phyloP scores from a whole-genome alignment of 2,329 filamentous ascomycete genomes.

The Fusarium tuaranense region DNA sequence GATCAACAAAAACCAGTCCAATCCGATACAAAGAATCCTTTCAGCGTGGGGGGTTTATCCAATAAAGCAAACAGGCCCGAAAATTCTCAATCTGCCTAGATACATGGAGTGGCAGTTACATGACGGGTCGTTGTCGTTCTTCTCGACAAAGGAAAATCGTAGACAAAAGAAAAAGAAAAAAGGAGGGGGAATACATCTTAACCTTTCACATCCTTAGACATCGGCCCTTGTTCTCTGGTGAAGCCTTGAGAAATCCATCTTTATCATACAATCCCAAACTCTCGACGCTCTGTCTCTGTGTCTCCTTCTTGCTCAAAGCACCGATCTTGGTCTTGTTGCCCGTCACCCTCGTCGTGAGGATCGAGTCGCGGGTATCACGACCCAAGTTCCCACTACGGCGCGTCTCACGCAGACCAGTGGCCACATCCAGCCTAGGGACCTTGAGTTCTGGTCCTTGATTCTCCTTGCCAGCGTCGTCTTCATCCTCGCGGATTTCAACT shows the following conservation, averaged over 20 bases:
- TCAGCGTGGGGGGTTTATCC: not conserved
- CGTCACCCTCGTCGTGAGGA: slow-evolving; percentile 7
- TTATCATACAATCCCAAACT: slow-evolving; percentile 59
- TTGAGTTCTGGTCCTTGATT: slow-evolving; percentile 38
- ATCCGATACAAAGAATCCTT: not conserved
- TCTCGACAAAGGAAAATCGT: slow-evolving; percentile 8
- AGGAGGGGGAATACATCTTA: not conserved
- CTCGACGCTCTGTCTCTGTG: slow-evolving; percentile 48
- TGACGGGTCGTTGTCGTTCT: not conserved
- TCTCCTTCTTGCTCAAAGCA: slow-evolving; percentile 42
- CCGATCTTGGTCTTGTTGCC: slow-evolving; percentile 41
- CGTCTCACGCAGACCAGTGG: slow-evolving; percentile 27
- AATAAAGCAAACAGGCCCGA: not conserved
- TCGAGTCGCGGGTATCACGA: slow-evolving; percentile 36
- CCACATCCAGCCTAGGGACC: slow-evolving; percentile 27
- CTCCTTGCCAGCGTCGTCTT: slow-evolving; percentile 44
- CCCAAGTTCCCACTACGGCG: slow-evolving; percentile 35
- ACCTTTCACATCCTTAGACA: slow-evolving; percentile 44
- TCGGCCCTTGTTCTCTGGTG: slow-evolving; percentile 50
- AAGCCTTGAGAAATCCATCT: slow-evolving; percentile 59
- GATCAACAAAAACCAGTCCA: not conserved
- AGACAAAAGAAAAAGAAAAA: slow-evolving; percentile 24
- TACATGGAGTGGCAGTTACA: slow-evolving; percentile 20
- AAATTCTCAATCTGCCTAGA: slow-evolving; percentile 16
- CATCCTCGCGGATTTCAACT: slow-evolving; percentile 37